Evolutionary conservation across 169 alveolate species (phyloP), one percentile per base, ranked within the genome.

Genomic region (Perkinsus olseni): DNA sequence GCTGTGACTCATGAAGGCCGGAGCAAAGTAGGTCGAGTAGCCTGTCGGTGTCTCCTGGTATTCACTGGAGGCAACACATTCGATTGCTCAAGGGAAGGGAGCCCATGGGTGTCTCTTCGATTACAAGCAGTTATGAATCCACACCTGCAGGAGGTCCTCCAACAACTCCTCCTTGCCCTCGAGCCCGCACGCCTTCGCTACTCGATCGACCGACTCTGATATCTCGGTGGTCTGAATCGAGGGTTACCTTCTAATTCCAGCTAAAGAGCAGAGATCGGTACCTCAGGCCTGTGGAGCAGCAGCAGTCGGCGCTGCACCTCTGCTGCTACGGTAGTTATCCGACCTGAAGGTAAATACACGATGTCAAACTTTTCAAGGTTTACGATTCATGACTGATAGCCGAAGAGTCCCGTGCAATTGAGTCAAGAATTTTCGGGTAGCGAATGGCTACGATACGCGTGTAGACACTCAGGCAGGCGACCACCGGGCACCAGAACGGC

Each of bases 1-100:
- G 31, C 82, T 62, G 82, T 62, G 82, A 24, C 82, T 62, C 82
- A 62, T 62, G 82, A 62, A 62, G 82, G 82, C 82, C 82, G 82
- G 82, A 8, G 82, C 82, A 28, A 62, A 62, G 82, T 62, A 62
- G 8, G 82, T 62, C 13, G 82, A 62, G 82, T 62, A 62, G 37
- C 82, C 82, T 24, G 31, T 62, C 37, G 82, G 82, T 24, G 82
- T 62, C 82, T 62, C 82, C 82, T 62, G 82, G 82, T 62, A 62
- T 62, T 62, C 82, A 62, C 82, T 62, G 31, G 34, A 62, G 11
- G 11, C 3, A 11, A 40, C 3, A 40, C 50, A 11, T 6, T 40
- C 50, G 50, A 40, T n/a, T n/a, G n/a, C n/a, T 17, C 62, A 45
- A 45, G 17, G 62, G 62, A 45, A 6, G 6, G 24, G 24, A 62